Conservation (phyloP, 78 protist species). For the Dictyostelium brefeldianum region DNA sequence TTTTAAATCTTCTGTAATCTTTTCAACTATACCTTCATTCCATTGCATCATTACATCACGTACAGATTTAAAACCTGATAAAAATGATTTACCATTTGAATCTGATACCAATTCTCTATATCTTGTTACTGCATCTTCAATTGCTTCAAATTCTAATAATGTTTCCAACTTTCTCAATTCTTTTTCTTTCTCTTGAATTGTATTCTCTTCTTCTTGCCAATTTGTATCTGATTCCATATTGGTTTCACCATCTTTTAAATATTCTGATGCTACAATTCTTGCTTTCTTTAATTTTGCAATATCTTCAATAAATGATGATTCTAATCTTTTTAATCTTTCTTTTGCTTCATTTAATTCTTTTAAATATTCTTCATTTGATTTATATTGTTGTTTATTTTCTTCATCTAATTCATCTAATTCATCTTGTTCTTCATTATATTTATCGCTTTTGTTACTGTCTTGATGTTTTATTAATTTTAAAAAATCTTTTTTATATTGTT, state of each 20-base stretch:
- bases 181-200: neutral
- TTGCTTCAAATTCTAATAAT: constrained; percentile 15
- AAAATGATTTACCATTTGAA: neutral
- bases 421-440: neutral
- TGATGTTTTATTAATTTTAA: too few species aligned
- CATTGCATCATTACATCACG: constrained; percentile 39
- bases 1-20: neutral
- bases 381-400: too few species aligned
- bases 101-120: constrained; percentile 19
- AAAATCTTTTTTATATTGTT: too few species aligned
- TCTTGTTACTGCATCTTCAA: neutral
- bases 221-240: neutral
- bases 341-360: neutral
- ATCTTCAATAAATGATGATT: neutral
- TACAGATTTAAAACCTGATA: constrained; percentile 8
- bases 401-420: neutral
- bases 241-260: neutral
- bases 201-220: neutral
- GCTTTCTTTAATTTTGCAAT: neutral
- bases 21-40: neutral
- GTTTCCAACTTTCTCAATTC: constrained; percentile 18
- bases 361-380: too few species aligned
- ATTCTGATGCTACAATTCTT: neutral
- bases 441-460: neutral
- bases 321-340: neutral